Base-by-base conservation (phyloP, 2,329 filamentous ascomycete genomes). In the Fonsecaea pedrosoi region DNA sequence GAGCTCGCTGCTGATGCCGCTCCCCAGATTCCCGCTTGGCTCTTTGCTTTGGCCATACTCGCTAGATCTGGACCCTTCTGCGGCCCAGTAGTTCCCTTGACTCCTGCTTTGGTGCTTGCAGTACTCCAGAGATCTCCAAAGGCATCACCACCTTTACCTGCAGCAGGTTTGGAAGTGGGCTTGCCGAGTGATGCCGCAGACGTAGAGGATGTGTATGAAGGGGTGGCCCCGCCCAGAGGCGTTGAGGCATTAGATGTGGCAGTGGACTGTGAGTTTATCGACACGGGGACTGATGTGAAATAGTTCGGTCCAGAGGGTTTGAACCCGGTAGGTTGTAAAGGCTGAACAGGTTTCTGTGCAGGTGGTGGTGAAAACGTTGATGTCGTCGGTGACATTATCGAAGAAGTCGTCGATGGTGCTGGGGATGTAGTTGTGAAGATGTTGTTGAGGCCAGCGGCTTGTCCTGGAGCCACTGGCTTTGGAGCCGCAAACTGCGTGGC, bases 31-130 rank as follows among this genome's bases (percentile, higher is more conserved):
- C 94, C 93, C 15, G 94, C 93, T 73, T 89, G 93, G 66, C 93
- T 95, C 85, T 98, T 97, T 80, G 97, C 93, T 83, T 97, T 97
- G n/a, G 94, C 94, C 79, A 99, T 87, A 78, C 96, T 94, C 35
- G 93, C 94, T 81, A 99, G 86, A 63, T 94, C 94, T 60, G 92
- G 89, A 0, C 90, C 90, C 66, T 89, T 85, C 62, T 84, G 82
- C 1, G 88, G 85, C 67, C 80, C 84, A 1, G 85, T 80, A 81
- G 95, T 96, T 38, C 60, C 69, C 83, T 93, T 93, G 71, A 93
- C 86, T 55, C 89, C 89, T 10, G 85, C 85, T 70, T 89, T 92
- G 34, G 89, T 89, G 71, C 87, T 88, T 66, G 90, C 85, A 8
- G 81, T 79, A 37, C 80, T 90, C 87, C 96, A 96, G 38, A 99